These are phyloP conservation scores for Colletotrichum eremochloae DNA, from an alignment of 2,329 filamentous ascomycete species.

Conservation along the genomic window DNA sequence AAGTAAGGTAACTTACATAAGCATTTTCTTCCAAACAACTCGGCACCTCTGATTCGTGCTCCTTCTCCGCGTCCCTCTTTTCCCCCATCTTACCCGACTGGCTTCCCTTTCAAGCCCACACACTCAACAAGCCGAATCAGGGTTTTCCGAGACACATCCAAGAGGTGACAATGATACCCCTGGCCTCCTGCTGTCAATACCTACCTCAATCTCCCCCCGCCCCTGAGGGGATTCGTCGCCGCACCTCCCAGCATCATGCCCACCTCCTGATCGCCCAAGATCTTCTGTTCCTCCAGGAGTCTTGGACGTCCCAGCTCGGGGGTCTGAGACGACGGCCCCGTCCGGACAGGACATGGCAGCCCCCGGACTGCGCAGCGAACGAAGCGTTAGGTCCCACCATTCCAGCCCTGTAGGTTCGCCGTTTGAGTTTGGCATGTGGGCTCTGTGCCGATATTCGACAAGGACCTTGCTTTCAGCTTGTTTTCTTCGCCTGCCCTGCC, in stretches of 20 bases:
- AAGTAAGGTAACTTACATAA: background rate
- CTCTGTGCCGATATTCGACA: background rate
- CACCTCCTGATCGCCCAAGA: constrained; percentile 32
- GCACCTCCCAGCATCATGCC: background rate
- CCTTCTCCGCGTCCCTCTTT: background rate
- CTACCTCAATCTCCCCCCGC: constrained; percentile 12
- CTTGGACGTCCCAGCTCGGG: constrained; percentile 22
- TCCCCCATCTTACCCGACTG: no score
- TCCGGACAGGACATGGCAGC: constrained; percentile 6
- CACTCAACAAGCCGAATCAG: constrained; percentile 13
- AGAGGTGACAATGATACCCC: constrained; percentile 8
- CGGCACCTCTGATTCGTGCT: constrained; percentile 8
- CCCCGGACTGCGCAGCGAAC: background rate
- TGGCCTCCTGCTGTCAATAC: background rate
- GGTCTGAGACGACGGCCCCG: constrained; percentile 36
- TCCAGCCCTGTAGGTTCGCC: background rate
- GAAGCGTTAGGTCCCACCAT: constrained; percentile 22
- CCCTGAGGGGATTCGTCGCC: background rate
- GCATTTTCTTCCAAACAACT: no score
- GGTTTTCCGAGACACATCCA: constrained; percentile 26
- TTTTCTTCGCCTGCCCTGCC: constrained; percentile 12
- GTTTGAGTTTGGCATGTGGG: constrained; percentile 15
- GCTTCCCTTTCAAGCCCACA: background rate
- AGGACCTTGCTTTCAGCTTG: background rate
- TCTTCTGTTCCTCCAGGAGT: constrained; percentile 19